Evolutionary conservation across 805 yeast species (phyloP), one percentile per base, ranked within the genome.

Genomic region (Candida stauntonica): DNA sequence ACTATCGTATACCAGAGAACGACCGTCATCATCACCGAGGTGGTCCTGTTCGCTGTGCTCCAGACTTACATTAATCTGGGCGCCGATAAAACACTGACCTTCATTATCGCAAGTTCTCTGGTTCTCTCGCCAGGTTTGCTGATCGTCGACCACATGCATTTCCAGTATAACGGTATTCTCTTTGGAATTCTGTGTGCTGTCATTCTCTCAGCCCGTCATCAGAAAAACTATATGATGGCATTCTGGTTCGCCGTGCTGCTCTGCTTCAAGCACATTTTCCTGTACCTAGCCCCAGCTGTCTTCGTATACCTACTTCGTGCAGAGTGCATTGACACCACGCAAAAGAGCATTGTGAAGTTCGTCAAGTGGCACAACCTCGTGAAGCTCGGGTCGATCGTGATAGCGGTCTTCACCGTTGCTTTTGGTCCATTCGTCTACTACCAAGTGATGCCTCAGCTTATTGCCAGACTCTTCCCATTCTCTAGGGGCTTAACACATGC

Each of bases 401-500:
- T 84, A 4, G 58, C 62, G 0, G 81, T 85, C 0, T 82, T 87
- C 46, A 43, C 65, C 0, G 54, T 77, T 5, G 87, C 95, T 8
- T 86, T 89, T 66, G 82, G 70, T 1, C 98, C 98, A 1, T 89
- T 89, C 54, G 60, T 73, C 6, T 55, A 54, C 27, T 67, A 75
- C 49, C 68, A 70, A 2, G 84, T 79, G 24, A 52, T 84, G 34
- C 81, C 84, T 0, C 77, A 86, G 45, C 61, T 93, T 14, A 33
- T 86, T 7, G 55, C 64, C 5, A 70, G 99, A 32, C 63, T 93
- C 23, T 93, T 93, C 63, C 99, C 99, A 5, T 91, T 91, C 57
- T 82, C 94, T 35, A 71, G 98, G 57, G 98, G 98, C 1, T 69
- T 93, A 26, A 93, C 97, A 5, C 99, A 93, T 62, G 96, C 98